These are phyloP conservation scores for Brettanomyces sp. DNA, from an alignment of 805 yeast species.

Conservation along the genomic window DNA sequence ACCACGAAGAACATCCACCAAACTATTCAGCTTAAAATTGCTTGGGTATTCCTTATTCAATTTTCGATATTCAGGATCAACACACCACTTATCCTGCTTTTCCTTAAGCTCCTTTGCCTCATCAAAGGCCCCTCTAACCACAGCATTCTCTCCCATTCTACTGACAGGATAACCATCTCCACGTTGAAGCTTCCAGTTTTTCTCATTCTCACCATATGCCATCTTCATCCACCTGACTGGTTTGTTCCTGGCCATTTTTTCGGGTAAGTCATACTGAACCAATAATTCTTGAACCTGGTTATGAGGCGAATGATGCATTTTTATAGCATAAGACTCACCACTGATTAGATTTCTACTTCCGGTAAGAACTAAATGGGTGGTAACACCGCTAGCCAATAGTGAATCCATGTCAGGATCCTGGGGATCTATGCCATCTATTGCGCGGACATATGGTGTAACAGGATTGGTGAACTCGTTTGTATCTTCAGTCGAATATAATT, in stretches of 20 bases:
- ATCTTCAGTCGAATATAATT: slow-evolving; percentile 1
- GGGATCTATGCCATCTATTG: slow-evolving; percentile 1
- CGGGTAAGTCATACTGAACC: not conserved
- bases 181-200: slow-evolving; percentile 1
- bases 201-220: slow-evolving; percentile 2
- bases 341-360: slow-evolving; percentile 1
- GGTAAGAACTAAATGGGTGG: slow-evolving; percentile 1
- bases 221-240: slow-evolving; percentile 2
- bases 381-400: slow-evolving; percentile 1
- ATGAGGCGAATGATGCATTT: slow-evolving; percentile 1
- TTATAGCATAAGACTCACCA: slow-evolving; percentile 2
- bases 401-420: slow-evolving; percentile 3
- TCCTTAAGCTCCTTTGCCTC: not conserved
- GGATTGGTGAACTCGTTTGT: slow-evolving; percentile 2
- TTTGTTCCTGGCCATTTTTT: not conserved
- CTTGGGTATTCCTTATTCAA: not conserved
- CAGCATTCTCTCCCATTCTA: slow-evolving; percentile 1
- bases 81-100: slow-evolving; percentile 1
- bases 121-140: not conserved
- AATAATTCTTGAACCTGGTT: not conserved
- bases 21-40: not conserved
- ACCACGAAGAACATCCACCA: slow-evolving; percentile 1
- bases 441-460: not conserved
- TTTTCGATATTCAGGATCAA: not conserved
- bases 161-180: slow-evolving; percentile 1